phyloP scores from a whole-genome alignment of 352 stramenopile genomes.

The Elongisporangium senticosum region DNA sequence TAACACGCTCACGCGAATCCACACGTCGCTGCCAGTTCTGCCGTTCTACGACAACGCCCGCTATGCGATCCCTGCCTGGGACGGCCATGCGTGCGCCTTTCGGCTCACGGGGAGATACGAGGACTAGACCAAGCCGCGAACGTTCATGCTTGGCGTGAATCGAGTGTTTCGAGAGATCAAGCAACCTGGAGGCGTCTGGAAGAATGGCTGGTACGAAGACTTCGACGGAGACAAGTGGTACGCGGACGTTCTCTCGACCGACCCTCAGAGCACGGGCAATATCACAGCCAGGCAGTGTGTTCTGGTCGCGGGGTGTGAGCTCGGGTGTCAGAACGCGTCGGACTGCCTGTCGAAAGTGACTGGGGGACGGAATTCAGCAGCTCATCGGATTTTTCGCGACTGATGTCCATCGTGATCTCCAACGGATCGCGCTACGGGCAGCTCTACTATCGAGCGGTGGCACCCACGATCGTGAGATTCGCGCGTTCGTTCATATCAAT shows the following conservation, averaged over 20 bases:
- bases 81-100: conserved; percentile 26
- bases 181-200: conserved; percentile 9
- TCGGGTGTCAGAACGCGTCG: too few species aligned
- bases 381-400: too few species aligned
- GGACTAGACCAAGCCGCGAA: conserved; percentile 1
- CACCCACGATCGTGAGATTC: too few species aligned
- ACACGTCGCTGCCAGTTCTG: conserved; percentile 21
- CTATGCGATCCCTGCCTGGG: conserved; percentile 15
- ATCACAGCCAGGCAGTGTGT: conserved; percentile 12
- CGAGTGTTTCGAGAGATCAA: conserved; percentile 11
- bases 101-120: conserved; percentile 16
- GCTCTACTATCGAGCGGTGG: too few species aligned
- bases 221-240: conserved; percentile 16
- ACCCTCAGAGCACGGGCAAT: not conserved
- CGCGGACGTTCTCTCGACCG: conserved; percentile 18
- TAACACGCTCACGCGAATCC: conserved; percentile 4
- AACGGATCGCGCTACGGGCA: too few species aligned
- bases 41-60: conserved; percentile 18
- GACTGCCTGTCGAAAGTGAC: too few species aligned
- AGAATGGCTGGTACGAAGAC: conserved; percentile 28
- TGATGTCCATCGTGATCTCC: too few species aligned
- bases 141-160: conserved; percentile 9
- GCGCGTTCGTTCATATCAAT: too few species aligned
- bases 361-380: too few species aligned
- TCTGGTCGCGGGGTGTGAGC: too few species aligned